phyloP scores from a whole-genome alignment of 257 asterid species.

The Gardenia jasminoides region DNA sequence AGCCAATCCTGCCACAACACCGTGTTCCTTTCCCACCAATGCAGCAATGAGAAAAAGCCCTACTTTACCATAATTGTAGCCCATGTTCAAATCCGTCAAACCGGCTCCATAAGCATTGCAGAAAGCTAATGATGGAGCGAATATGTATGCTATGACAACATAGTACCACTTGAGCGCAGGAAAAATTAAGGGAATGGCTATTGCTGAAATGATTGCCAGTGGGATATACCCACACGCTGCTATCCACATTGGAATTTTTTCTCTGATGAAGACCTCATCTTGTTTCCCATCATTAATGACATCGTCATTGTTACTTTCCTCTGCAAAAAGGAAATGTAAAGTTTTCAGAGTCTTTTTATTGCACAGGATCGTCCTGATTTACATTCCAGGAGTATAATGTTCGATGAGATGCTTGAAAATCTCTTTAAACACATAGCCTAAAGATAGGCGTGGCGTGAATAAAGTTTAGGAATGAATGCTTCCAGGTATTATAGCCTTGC shows the following conservation, averaged over 20 bases:
- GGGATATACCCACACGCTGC: conserved; percentile 46
- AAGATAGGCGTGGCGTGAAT: background rate
- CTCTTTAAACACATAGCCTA: background rate
- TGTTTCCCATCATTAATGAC: conserved; percentile 18
- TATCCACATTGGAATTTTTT: conserved; percentile 60
- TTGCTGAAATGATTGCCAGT: conserved; percentile 40
- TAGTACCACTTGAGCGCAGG: conserved; percentile 73
- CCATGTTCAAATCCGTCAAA: conserved; percentile 74
- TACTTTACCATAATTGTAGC: conserved; percentile 73
- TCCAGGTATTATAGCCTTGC: background rate
- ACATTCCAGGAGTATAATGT: background rate
- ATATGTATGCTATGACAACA: conserved; percentile 50
- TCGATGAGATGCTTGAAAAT: background rate
- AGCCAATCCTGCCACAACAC: conserved; percentile 65
- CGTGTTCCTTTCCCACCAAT: conserved; percentile 67
- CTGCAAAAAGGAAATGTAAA: conserved; percentile 14
- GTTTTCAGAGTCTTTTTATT: too few relatives aligned
- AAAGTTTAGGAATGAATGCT: background rate
- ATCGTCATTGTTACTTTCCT: conserved; percentile 20
- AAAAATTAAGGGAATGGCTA: conserved; percentile 59
- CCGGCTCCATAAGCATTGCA: conserved; percentile 88
- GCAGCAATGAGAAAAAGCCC: conserved; percentile 75
- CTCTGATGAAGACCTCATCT: conserved; percentile 47
- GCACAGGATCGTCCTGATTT: background rate
- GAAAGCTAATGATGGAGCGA: conserved; percentile 69